These are phyloP conservation scores for Paraconiothyrium brasiliense DNA, from an alignment of 2,329 filamentous ascomycete species.

Conservation along the genomic window DNA sequence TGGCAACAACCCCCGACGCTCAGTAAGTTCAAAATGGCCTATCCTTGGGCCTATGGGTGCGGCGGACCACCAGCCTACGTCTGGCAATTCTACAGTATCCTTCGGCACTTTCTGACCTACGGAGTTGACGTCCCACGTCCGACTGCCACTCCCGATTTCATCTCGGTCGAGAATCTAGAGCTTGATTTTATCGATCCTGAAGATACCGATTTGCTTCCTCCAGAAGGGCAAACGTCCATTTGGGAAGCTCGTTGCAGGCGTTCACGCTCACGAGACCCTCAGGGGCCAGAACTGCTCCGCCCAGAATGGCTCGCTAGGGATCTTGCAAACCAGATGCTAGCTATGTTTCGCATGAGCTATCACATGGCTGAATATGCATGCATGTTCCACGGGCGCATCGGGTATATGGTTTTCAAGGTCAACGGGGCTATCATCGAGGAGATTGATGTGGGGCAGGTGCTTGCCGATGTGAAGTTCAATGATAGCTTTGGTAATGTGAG, in stretches of 20 bases:
- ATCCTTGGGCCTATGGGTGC: slow-evolving; percentile 6
- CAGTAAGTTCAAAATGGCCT: background rate
- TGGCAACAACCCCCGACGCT: background rate
- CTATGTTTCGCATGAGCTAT: slow-evolving; percentile 8
- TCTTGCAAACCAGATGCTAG: background rate
- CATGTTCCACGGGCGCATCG: slow-evolving; percentile 14
- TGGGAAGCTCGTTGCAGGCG: background rate
- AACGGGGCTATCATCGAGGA: slow-evolving; percentile 4
- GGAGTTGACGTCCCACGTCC: background rate
- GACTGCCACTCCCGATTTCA: background rate
- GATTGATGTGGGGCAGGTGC: slow-evolving; percentile 12
- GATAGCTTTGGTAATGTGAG: background rate
- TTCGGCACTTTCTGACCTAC: slow-evolving; percentile 6
- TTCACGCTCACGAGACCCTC: background rate
- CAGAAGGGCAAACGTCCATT: background rate
- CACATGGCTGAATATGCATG: background rate
- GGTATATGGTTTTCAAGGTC: slow-evolving; percentile 2
- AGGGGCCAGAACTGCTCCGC: slow-evolving; percentile 5
- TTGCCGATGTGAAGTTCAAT: slow-evolving; percentile 13
- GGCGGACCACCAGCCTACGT: slow-evolving; percentile 14
- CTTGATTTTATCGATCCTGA: slow-evolving; percentile 17
- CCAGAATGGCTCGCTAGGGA: slow-evolving; percentile 5
- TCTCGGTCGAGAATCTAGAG: slow-evolving; percentile 12
- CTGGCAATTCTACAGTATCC: slow-evolving; percentile 9
- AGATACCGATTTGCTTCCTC: slow-evolving; percentile 3